Percentiles rank a stretch among this genome's conserved stretches.
phyloP scores from a whole-genome alignment of 78 protist genomes.

The Polysphondylium violaceum region DNA sequence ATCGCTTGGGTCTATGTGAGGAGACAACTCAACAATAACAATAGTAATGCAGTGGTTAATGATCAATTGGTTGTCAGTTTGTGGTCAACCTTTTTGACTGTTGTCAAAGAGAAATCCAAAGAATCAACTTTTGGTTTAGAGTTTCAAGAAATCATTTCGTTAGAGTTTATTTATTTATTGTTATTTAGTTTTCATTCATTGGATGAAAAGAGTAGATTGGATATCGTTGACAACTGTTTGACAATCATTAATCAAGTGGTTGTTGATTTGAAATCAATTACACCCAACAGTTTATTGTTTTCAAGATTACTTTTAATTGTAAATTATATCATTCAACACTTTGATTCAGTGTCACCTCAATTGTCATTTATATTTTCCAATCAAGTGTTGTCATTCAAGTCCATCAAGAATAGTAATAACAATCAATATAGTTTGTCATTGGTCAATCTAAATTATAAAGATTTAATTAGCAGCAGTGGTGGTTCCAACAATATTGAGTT shows the following conservation, averaged over 20 bases:
- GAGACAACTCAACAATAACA: neutral
- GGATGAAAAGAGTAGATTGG: constrained; percentile 17
- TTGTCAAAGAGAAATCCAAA: neutral
- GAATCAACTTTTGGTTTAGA: neutral
- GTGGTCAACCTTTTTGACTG: constrained; percentile 18
- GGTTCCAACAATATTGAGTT: too few relatives aligned
- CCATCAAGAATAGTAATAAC: too few relatives aligned
- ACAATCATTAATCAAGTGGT: neutral
- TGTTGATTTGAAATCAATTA: neutral
- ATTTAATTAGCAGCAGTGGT: neutral
- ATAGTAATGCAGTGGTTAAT: neutral
- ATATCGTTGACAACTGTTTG: constrained; percentile 3
- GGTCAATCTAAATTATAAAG: neutral
- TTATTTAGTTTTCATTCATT: constrained; percentile 43
- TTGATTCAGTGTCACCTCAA: neutral
- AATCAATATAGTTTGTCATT: too few relatives aligned
- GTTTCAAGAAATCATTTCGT: constrained; percentile 12
- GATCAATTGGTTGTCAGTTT: neutral
- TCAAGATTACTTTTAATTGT: constrained; percentile 37
- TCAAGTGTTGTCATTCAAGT: constrained; percentile 11
- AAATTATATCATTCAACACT: constrained; percentile 32
- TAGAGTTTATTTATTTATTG: constrained; percentile 29
- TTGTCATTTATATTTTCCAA: constrained; percentile 14
- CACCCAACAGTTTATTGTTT: constrained; percentile 34
- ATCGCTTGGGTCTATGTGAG: constrained; percentile 59